Conservation (phyloP, 805 yeast genomes). For the Grigorovia humatica region DNA sequence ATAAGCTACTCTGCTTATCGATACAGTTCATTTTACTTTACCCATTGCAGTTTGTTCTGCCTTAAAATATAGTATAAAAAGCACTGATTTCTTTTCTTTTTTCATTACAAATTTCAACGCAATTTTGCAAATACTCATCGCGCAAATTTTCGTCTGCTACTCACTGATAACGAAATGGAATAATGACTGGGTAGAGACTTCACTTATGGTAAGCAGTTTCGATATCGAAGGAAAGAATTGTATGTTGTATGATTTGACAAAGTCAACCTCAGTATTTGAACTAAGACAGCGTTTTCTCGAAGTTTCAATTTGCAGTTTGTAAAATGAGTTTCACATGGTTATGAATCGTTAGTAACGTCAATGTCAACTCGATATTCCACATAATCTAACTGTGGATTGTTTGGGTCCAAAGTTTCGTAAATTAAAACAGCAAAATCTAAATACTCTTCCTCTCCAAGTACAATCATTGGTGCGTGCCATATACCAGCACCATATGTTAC, state of each 20-base stretch:
- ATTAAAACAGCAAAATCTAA: constrained; percentile 83
- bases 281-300: too few relatives aligned
- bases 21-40: too few relatives aligned
- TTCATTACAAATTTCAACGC: background rate
- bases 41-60: background rate
- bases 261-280: too few relatives aligned
- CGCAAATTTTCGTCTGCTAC: background rate
- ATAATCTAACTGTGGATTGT: constrained; percentile 51
- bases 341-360: background rate
- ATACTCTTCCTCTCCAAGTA: constrained; percentile 40
- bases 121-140: background rate
- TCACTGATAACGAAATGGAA: background rate
- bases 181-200: background rate
- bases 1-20: too few relatives aligned
- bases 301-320: too few relatives aligned
- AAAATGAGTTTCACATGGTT: too few relatives aligned
- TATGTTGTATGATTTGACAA: too few relatives aligned
- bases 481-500: constrained; percentile 70
- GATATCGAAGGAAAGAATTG: too few relatives aligned
- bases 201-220: too few relatives aligned
- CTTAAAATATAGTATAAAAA: too few relatives aligned
- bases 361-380: constrained; percentile 49
- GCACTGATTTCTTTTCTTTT: background rate
- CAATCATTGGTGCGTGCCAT: constrained; percentile 98
- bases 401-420: constrained; percentile 69